Evolutionary conservation across 371 early-diverging fungal species (phyloP).

Genomic region (Apophysomyces trapeziformis): DNA sequence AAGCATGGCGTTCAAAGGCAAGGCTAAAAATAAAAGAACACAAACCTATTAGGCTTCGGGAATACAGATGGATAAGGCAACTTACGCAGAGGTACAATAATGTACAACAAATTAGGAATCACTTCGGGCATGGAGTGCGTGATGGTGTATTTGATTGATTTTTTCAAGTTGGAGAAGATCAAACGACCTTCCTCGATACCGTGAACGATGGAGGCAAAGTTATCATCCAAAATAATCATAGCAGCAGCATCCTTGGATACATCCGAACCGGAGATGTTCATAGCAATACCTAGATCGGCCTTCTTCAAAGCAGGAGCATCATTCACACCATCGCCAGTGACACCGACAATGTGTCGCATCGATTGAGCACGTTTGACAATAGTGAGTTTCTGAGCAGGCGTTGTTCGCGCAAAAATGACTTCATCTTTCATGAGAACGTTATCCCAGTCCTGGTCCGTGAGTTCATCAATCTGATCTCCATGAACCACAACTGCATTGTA

Average conservation of each 20-base stretch:
- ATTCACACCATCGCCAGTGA: constrained; percentile 92
- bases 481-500: constrained; percentile 86
- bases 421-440: constrained; percentile 64
- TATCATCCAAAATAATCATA: constrained; percentile 96
- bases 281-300: constrained; percentile 87
- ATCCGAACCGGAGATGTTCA: constrained; percentile 94
- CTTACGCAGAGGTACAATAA: constrained; percentile 81
- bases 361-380: constrained; percentile 68
- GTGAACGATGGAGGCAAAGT: constrained; percentile 87
- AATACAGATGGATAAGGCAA: neutral
- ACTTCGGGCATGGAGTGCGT: constrained; percentile 89
- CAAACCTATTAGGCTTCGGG: too few species aligned
- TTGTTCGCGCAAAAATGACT: constrained; percentile 80
- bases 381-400: constrained; percentile 76
- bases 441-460: constrained; percentile 87
- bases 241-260: constrained; percentile 97
- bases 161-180: constrained; percentile 95
- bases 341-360: constrained; percentile 64
- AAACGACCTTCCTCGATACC: constrained; percentile 95
- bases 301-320: constrained; percentile 81
- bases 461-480: constrained; percentile 77
- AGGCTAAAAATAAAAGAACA: constrained; percentile 32
- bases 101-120: constrained; percentile 80
- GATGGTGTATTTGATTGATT: constrained; percentile 91
- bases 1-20: constrained; percentile 81